phyloP scores from a whole-genome alignment of 2,329 filamentous ascomycete species.

The Ascochyta koolunga region DNA sequence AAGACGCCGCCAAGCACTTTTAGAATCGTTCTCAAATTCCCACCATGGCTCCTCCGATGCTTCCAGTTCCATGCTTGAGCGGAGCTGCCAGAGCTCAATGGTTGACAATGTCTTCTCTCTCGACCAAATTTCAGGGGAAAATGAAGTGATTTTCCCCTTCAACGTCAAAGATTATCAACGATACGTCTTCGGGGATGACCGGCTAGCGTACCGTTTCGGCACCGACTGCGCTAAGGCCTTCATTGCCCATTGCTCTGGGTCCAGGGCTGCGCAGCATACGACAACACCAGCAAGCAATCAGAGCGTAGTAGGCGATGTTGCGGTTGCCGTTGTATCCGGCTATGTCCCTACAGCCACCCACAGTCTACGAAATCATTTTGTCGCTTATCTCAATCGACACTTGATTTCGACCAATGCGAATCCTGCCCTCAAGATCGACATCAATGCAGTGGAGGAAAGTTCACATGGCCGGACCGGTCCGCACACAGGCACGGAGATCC shows the following conservation, averaged over 20 bases:
- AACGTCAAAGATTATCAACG: conserved; percentile 30
- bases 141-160: conserved; percentile 26
- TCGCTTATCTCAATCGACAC: conserved; percentile 32
- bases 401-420: conserved; percentile 22
- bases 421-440: conserved; percentile 29
- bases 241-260: conserved; percentile 19
- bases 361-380: conserved; percentile 30
- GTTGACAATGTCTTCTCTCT: conserved; percentile 29
- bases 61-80: conserved; percentile 11
- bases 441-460: conserved; percentile 9
- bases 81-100: conserved; percentile 24
- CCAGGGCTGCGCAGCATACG: conserved; percentile 10
- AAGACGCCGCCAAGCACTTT: conserved; percentile 20
- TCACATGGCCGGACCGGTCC: conserved; percentile 15
- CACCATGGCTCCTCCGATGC: conserved; percentile 7
- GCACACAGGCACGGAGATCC: conserved; percentile 10
- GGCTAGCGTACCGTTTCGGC: conserved; percentile 31
- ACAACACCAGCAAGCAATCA: conserved; percentile 21
- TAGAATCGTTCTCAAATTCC: conserved; percentile 25
- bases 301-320: conserved; percentile 20
- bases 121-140: conserved; percentile 21
- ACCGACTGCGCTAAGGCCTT: conserved; percentile 36
- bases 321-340: conserved; percentile 33
- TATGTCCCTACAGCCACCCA: conserved; percentile 30
- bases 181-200: conserved; percentile 35